A percentile compares a stretch with the other conserved stretches of the same genome.
Evolutionary conservation across 768 basidiomycete species (phyloP).

Genomic region (Suillus brevipes): DNA sequence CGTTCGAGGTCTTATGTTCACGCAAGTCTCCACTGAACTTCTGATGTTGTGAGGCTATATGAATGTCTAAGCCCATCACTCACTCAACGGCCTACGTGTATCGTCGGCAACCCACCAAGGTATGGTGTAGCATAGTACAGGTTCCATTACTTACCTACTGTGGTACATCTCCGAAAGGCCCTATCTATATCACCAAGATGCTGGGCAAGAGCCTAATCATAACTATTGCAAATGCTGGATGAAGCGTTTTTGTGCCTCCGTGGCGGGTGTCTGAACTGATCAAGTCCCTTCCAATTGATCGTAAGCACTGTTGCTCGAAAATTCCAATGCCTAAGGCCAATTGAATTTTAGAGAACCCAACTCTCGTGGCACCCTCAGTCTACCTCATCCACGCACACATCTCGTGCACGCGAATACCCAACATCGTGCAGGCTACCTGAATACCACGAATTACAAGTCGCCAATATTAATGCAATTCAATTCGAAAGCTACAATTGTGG

Average conservation of each 20-base stretch:
- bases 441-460: background rate
- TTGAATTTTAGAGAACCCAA: background rate
- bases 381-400: background rate
- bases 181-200: background rate
- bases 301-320: background rate
- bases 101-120: background rate
- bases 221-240: background rate
- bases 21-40: background rate
- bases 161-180: background rate
- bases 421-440: background rate
- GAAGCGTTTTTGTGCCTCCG: background rate
- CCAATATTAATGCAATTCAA: background rate
- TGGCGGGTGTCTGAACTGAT: background rate
- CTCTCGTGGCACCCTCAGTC: background rate
- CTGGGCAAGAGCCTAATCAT: background rate
- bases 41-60: background rate
- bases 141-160: background rate
- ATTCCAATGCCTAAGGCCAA: background rate
- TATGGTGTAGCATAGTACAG: background rate
- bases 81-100: background rate
- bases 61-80: background rate
- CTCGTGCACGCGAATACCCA: background rate
- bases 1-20: background rate
- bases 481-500: background rate
- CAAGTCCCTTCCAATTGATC: background rate